phyloP scores from a whole-genome alignment of 208 protist species.

The Leishmania tropica region DNA sequence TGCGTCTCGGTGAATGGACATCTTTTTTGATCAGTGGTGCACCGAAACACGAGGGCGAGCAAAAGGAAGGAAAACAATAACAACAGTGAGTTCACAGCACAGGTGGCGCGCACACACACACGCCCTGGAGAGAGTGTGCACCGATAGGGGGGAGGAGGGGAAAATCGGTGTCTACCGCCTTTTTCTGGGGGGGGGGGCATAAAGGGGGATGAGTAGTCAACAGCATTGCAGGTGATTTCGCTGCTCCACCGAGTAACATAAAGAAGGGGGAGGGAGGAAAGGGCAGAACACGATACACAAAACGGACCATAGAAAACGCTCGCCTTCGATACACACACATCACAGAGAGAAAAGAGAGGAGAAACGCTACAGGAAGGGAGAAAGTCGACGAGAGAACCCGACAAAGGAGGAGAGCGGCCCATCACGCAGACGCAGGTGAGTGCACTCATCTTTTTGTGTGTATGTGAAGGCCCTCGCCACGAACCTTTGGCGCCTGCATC shows the following conservation, averaged over 20 bases:
- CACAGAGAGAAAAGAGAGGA: neutral
- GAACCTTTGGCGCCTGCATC: neutral
- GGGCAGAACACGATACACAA: neutral
- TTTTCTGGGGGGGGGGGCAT: neutral
- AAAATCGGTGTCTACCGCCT: neutral
- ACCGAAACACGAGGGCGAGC: no score
- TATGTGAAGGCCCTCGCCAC: neutral
- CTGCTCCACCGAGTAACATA: neutral
- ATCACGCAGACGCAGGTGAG: neutral
- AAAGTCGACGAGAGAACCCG: neutral
- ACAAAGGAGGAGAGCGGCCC: neutral
- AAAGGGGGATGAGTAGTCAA: neutral
- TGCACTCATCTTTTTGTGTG: neutral
- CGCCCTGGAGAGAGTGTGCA: neutral
- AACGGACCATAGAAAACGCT: no score
- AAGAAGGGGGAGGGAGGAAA: neutral
- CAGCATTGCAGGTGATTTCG: neutral
- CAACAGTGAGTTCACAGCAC: no score
- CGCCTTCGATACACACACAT: no score
- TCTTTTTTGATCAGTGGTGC: no score
- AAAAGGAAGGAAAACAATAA: no score
- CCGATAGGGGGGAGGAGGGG: neutral
- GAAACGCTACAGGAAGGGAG: neutral
- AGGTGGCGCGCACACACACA: neutral
- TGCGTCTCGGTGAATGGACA: no score